Base-by-base conservation (phyloP, 1,139 yeast genomes). In the Sugiyamaella paludigena region DNA sequence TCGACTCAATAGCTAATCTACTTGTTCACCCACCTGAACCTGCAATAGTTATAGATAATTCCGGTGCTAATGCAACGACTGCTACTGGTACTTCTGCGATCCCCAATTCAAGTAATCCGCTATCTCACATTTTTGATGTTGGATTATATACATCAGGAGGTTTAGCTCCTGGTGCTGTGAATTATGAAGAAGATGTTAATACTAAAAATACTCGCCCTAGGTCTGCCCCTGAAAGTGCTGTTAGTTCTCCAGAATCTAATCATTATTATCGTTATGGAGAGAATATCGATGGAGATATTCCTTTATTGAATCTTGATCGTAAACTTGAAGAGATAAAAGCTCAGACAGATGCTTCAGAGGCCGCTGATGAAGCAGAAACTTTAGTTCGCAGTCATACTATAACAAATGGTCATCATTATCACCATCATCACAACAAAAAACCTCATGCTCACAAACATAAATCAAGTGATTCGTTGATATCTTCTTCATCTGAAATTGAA, bases 101-200 rank as follows among this genome's bases (percentile, higher is more conserved):
- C 7, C 30, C 40, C 6, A 28, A 39, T 4, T 30, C 47, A n/a
- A 35, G 27, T 27, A 36, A 41, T 16, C 41, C 42, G 10, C 16
- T 44, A 11, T 35, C 48, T 3, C 43, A 34, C 10, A 47, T 63
- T 24, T 45, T 62, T 35, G 64, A 62, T 34, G 53, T 62, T 30
- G 66, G 66, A 5, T 39, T 57, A 10, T 50, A 58, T 33, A 60
- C 64, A 6, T 52, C 60, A 7, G 67, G 64, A 5, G 67, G 67
- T 1, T 46, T 63, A 40, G 67, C 66, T 4, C 67, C 67, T 4
- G 67, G 67, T 8, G 63, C 65, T 2, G 52, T 46, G 4, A 47
- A 36, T 33, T 47, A 48, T 13, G 58, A 50, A 11, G 52, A 48
- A 16, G 48, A 46, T 24, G 12, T 39, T 9, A 26, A 36, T 19